Evolutionary conservation across 1,139 yeast species (phyloP).

Genomic region (Lodderomyces margitis): DNA sequence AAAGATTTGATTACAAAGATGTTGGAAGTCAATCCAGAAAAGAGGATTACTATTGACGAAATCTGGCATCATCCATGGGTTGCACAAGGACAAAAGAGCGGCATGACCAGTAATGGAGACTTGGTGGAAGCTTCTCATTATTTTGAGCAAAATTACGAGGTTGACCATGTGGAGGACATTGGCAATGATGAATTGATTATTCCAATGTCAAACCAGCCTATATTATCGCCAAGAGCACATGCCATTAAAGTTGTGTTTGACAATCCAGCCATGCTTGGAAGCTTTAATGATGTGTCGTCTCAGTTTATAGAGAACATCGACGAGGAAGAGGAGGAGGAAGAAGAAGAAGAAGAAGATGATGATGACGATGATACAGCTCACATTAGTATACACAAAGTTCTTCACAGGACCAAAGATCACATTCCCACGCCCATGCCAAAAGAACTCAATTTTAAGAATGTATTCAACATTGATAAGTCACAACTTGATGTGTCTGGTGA

Average conservation of each 20-base stretch:
- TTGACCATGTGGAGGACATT: constrained; percentile 14
- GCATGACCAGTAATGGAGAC: background rate
- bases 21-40: constrained; percentile 59
- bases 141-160: constrained; percentile 13
- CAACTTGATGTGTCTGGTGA: constrained; percentile 11
- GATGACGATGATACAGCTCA: constrained; percentile 11
- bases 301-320: constrained; percentile 25
- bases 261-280: constrained; percentile 40
- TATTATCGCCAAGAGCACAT: constrained; percentile 38
- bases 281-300: constrained; percentile 15
- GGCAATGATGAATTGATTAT: constrained; percentile 5
- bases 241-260: constrained; percentile 49
- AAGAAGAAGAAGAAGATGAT: constrained; percentile 9
- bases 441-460: constrained; percentile 32
- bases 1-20: constrained; percentile 59
- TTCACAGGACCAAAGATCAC: constrained; percentile 4
- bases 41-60: constrained; percentile 60
- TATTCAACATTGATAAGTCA: constrained; percentile 26
- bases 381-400: constrained; percentile 1
- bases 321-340: constrained; percentile 18
- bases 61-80: constrained; percentile 58
- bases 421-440: constrained; percentile 31
- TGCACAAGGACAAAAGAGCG: constrained; percentile 2
- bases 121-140: constrained; percentile 9
- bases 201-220: constrained; percentile 18